Percentiles rank a stretch among this genome's conserved stretches.
Conservation (phyloP, 805 yeast genomes). For the Debaryomyces maramus region DNA sequence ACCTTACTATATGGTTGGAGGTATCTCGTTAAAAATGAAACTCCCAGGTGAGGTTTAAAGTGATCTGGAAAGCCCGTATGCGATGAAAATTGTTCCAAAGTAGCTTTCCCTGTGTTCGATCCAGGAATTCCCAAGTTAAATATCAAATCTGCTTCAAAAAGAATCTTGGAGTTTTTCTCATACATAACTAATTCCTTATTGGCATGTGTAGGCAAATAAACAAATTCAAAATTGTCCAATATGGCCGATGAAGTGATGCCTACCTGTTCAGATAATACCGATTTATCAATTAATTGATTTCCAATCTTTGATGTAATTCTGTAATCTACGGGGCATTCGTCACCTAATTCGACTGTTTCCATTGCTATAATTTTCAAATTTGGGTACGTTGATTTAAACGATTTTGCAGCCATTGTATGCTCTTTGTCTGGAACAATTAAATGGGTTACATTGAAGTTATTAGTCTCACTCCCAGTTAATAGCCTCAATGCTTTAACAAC, state of each 20-base stretch:
- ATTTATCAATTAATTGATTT: slow-evolving; percentile 28
- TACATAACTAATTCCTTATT: slow-evolving; percentile 59
- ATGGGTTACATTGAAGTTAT: slow-evolving; percentile 42
- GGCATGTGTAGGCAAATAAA: slow-evolving; percentile 55
- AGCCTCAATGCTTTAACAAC: slow-evolving; percentile 40
- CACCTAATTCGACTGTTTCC: slow-evolving; percentile 37
- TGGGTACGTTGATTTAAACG: slow-evolving; percentile 53
- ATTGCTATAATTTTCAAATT: slow-evolving; percentile 54
- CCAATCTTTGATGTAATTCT: slow-evolving; percentile 35
- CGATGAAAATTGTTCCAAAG: slow-evolving; percentile 44
- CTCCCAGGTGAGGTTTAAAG: slow-evolving; percentile 45
- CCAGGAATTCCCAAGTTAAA: slow-evolving; percentile 55
- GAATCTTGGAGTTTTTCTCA: slow-evolving; percentile 46
- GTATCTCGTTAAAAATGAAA: slow-evolving; percentile 39
- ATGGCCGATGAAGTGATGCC: slow-evolving; percentile 41
- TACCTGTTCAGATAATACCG: slow-evolving; percentile 20
- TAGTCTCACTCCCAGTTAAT: slow-evolving; percentile 29
- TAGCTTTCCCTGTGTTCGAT: slow-evolving; percentile 15
- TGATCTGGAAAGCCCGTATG: slow-evolving; percentile 32
- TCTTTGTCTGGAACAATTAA: slow-evolving; percentile 63
- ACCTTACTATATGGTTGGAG: slow-evolving; percentile 41
- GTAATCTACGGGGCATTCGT: slow-evolving; percentile 40
- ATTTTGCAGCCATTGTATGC: slow-evolving; percentile 62
- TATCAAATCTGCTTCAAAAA: slow-evolving; percentile 60
- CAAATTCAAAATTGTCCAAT: slow-evolving; percentile 48